phyloP scores from a whole-genome alignment of 768 basidiomycete species.

The Coprinopsis strossmayeri region DNA sequence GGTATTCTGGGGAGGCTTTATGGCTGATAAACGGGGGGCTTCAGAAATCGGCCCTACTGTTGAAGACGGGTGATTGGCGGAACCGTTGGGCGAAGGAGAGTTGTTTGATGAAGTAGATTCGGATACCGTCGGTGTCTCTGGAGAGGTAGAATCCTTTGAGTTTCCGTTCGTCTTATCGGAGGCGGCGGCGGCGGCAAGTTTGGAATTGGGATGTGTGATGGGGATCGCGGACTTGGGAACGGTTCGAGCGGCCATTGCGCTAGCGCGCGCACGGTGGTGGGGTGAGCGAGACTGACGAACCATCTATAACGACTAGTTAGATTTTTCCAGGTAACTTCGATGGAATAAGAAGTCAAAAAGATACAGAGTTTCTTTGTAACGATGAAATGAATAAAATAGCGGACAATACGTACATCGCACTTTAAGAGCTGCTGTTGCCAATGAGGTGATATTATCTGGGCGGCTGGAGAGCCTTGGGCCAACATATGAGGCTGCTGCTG shows the following conservation, averaged over 20 bases:
- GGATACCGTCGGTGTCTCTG: slow-evolving; percentile 23
- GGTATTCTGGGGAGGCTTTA: slow-evolving; percentile 62
- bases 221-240: slow-evolving; percentile 83
- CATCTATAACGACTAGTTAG: slow-evolving; percentile 43
- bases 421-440: slow-evolving; percentile 95
- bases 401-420: slow-evolving; percentile 65
- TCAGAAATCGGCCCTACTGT: slow-evolving; percentile 69
- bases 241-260: slow-evolving; percentile 86
- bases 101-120: slow-evolving; percentile 22
- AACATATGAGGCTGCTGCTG: slow-evolving; percentile 28
- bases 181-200: slow-evolving; percentile 36
- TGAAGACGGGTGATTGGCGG: slow-evolving; percentile 63
- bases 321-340: no score
- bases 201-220: slow-evolving; percentile 83
- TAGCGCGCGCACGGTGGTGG: slow-evolving; percentile 93
- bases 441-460: slow-evolving; percentile 69
- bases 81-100: slow-evolving; percentile 24
- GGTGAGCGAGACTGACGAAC: slow-evolving; percentile 81
- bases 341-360: no score
- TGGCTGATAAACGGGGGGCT: slow-evolving; percentile 56
- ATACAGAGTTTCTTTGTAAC: no score
- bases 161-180: slow-evolving; percentile 7
- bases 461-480: slow-evolving; percentile 53
- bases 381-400: background rate
- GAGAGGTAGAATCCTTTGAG: background rate